Conservation (phyloP, 1,284 basidiomycete genomes). For the Xanthoconium separans region DNA sequence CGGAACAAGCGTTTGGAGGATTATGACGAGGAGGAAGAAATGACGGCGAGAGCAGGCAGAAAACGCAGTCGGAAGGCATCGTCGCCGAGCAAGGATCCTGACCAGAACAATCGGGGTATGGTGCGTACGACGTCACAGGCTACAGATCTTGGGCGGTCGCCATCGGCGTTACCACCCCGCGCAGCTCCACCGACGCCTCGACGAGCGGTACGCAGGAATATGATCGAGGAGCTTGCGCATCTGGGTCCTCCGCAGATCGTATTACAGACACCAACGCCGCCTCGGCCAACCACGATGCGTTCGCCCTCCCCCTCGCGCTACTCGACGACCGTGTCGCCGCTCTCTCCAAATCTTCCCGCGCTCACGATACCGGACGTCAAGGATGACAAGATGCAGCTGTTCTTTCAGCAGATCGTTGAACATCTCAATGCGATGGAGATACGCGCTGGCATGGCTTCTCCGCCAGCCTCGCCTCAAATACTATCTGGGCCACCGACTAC, state of each 20-base stretch:
- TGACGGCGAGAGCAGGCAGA: slow-evolving; percentile 31
- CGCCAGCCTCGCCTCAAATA: slow-evolving; percentile 21
- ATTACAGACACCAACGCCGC: slow-evolving; percentile 33
- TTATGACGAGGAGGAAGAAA: slow-evolving; percentile 60
- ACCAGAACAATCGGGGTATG: slow-evolving; percentile 9
- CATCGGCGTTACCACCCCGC: slow-evolving; percentile 47
- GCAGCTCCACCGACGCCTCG: slow-evolving; percentile 61
- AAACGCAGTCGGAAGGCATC: slow-evolving; percentile 34
- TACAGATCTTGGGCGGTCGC: slow-evolving; percentile 31
- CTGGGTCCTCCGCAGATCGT: slow-evolving; percentile 26
- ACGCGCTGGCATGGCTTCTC: slow-evolving; percentile 29
- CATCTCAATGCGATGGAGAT: slow-evolving; percentile 73
- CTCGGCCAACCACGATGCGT: slow-evolving; percentile 16
- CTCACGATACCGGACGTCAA: slow-evolving; percentile 35
- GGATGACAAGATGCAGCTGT: slow-evolving; percentile 72
- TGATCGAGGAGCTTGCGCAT: slow-evolving; percentile 19
- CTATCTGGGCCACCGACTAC: slow-evolving; percentile 15
- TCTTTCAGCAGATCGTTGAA: slow-evolving; percentile 80
- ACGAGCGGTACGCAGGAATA: slow-evolving; percentile 31
- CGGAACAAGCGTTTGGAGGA: slow-evolving; percentile 68
- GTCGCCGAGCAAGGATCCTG: slow-evolving; percentile 4
- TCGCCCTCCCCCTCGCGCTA: slow-evolving; percentile 32
- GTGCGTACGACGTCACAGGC: slow-evolving; percentile 26
- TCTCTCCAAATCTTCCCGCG: slow-evolving; percentile 38
- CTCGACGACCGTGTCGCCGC: slow-evolving; percentile 22